Base-by-base conservation (phyloP, 2,329 filamentous ascomycete species). In the Raffaelea arxii region DNA sequence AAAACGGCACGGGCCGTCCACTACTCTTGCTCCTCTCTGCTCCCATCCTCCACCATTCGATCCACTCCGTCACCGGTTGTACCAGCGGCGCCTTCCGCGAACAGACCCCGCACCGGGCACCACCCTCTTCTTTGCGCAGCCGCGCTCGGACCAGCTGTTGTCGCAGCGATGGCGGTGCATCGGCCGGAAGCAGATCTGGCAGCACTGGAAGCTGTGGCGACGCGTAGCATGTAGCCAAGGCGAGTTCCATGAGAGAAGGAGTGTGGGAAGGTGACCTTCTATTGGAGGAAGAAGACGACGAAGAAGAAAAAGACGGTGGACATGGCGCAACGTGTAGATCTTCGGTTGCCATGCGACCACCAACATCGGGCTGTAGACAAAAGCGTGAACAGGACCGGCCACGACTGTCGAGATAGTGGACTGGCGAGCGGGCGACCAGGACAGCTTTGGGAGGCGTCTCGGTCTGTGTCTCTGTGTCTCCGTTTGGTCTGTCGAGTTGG, bases 41-140 rank as follows among this genome's bases (percentile, higher is more conserved):
- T 51, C 51, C 4, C 22, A 67, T 54, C 48, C 73, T 67, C 58
- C 74, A 77, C 74, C 79, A 83, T 55, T 83, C 80, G 7, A 83
- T 61, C 79, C 80, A 83, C 55, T 78, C 69, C 0, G 72, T 65
- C 4, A 69, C 60, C 3, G 78, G 73, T 21, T 51, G 47, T 7
- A 74, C 63, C 6, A 78, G 62, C 4, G 75, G 68, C n/a, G n/a
- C n/a, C 30, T n/a, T 56, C 24, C 69, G 67, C 22, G 60, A 54
- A 55, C 80, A 83, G 0, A 68, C 62, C 1, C 74, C 72, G 54
- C 80, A 83, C 2, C 56, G 55, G 24, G 71, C 55, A 2, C 72
- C 72, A 4, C 77, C 77, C 0, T 60, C 61, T 32, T 73, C 65
- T 32, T 68, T 68, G 49, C 71, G 67, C 4, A 55, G 51, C 1